Evolutionary conservation across 2,329 filamentous ascomycete genomes (phyloP).

Genomic region (Calonectria pauciramosa): DNA sequence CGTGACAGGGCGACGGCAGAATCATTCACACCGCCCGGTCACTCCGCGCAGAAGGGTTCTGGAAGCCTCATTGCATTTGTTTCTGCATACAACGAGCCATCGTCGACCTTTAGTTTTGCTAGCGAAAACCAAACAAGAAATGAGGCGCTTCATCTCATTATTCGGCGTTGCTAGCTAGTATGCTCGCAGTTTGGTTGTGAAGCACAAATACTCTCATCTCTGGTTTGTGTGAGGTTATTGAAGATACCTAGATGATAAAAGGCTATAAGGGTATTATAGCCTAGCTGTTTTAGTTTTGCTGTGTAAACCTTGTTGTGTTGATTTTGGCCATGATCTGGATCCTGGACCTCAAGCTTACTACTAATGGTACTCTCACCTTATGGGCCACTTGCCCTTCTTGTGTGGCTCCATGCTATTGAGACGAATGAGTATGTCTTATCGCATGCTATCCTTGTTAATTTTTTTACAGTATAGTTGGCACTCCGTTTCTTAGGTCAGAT

Average conservation of each 20-base stretch:
- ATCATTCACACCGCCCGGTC: background rate
- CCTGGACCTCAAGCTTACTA: too few relatives aligned
- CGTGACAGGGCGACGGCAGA: background rate
- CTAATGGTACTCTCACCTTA: background rate
- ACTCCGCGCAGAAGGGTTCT: background rate
- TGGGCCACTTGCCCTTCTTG: background rate
- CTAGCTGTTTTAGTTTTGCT: too few relatives aligned
- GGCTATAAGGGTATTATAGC: too few relatives aligned
- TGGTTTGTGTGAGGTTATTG: too few relatives aligned
- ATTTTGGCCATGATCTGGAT: too few relatives aligned
- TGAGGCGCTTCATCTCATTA: background rate
- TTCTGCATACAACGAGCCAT: background rate
- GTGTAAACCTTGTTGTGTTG: too few relatives aligned
- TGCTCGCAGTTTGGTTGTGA: background rate
- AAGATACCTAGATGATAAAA: too few relatives aligned
- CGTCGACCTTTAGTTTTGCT: background rate
- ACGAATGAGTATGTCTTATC: background rate
- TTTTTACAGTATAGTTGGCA: background rate
- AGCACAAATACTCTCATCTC: background rate
- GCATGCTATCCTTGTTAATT: background rate
- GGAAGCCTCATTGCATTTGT: background rate
- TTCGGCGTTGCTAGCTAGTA: background rate
- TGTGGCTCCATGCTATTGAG: background rate
- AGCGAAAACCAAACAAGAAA: background rate
- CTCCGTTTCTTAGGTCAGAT: background rate